These are phyloP conservation scores for Trichoderma erinaceum DNA, from an alignment of 495 filamentous ascomycete species.

Conservation along the genomic window DNA sequence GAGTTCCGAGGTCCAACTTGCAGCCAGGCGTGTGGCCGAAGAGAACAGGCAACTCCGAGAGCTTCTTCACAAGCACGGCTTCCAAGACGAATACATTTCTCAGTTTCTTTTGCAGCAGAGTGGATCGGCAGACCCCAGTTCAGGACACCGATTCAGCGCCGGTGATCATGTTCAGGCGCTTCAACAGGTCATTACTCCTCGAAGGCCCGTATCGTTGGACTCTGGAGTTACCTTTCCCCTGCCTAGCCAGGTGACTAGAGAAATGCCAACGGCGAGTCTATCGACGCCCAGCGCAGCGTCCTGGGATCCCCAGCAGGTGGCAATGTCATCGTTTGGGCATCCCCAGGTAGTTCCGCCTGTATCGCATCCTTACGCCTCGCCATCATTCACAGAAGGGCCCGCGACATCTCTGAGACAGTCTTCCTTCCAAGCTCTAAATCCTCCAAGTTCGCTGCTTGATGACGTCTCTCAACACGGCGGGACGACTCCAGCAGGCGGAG, in stretches of 20 bases:
- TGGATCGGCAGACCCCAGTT: background rate
- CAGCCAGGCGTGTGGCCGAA: slow-evolving; percentile 54
- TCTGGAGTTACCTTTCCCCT: slow-evolving; percentile 8
- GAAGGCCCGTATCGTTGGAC: background rate
- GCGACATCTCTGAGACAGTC: background rate
- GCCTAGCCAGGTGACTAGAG: background rate
- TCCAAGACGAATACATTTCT: slow-evolving; percentile 22
- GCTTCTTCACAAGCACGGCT: slow-evolving; percentile 23
- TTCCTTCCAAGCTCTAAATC: background rate
- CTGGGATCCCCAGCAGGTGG: background rate
- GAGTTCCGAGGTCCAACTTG: slow-evolving; percentile 55
- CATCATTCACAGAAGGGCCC: background rate
- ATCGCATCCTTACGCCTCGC: background rate
- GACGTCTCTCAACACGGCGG: slow-evolving; percentile 8
- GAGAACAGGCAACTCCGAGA: slow-evolving; percentile 45
- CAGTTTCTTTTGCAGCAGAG: slow-evolving; percentile 19
- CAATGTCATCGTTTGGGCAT: background rate
- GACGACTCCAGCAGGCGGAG: background rate
- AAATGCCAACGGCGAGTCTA: slow-evolving; percentile 1
- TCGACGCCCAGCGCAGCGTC: background rate
- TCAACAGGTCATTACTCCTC: slow-evolving; percentile 17
- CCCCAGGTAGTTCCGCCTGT: slow-evolving; percentile 7
- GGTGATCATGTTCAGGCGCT: slow-evolving; percentile 12
- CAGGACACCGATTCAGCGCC: background rate
- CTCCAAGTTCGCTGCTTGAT: background rate